These are phyloP conservation scores for Carex kokanica DNA, from an alignment of 176 grass and related monocot genomes.

Conservation along the genomic window DNA sequence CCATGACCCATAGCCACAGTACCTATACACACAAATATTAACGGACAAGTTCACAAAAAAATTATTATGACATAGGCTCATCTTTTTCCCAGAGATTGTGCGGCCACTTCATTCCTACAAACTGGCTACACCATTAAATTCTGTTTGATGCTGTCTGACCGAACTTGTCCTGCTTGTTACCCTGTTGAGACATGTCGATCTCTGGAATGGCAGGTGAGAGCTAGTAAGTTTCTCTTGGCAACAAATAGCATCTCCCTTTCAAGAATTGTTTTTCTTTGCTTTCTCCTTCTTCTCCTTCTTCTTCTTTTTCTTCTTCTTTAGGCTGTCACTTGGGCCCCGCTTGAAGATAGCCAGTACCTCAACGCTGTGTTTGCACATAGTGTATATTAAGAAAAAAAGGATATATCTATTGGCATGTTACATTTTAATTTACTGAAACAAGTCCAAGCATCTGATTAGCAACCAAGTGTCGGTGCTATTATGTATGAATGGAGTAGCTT, in stretches of 20 bases:
- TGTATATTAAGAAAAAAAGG: not conserved
- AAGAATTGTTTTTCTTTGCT: conserved; percentile 35
- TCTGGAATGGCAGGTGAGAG: not conserved
- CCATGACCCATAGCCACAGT: not conserved
- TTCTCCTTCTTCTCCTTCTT: conserved; percentile 54
- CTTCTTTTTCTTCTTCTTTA: conserved; percentile 78
- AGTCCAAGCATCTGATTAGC: not conserved
- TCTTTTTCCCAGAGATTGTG: not conserved
- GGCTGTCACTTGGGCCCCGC: conserved; percentile 41
- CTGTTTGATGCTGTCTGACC: not conserved
- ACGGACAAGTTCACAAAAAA: not conserved
- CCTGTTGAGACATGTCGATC: not conserved
- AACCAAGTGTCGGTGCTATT: not conserved
- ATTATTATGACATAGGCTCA: not conserved
- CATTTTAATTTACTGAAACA: not conserved
- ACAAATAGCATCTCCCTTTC: not conserved
- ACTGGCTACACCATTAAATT: not conserved
- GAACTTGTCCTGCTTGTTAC: not conserved
- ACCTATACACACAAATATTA: not conserved
- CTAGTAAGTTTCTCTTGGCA: conserved; percentile 3
- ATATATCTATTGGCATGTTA: not conserved
- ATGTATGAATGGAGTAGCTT: not conserved
- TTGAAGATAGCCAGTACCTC: conserved; percentile 84
- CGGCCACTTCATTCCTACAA: not conserved
- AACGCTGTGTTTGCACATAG: conserved; percentile 46